Evolutionary conservation across 2,329 filamentous ascomycete genomes (phyloP), one percentile per base, ranked within the genome.

Genomic region (Curvularia eragrostidis): DNA sequence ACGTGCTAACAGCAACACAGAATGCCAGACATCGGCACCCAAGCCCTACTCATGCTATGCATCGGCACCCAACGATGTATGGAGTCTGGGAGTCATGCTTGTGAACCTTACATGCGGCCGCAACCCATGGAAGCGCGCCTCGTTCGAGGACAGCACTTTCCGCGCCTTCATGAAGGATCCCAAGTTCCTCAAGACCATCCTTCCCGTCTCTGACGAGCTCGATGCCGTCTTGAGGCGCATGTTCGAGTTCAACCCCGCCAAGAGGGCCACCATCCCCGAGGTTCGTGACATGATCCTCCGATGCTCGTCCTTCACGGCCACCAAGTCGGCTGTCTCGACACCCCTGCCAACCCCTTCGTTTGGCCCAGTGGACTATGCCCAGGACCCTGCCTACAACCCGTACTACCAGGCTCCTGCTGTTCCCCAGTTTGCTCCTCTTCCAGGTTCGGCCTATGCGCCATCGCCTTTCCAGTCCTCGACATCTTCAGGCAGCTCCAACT

Each of bases 111-210:
- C 93, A 50, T 99, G 95, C 80, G 95, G 95, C 74, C 92, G 95
- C 77, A 99, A 99, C 80, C 95, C 95, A 58, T 99, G 95, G 95
- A 98, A 98, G 82, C 90, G 95, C 76, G 95, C 95, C 61, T 97
- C 93, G 12, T 83, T 87, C 68, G 92, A 97, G 77, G 95, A 99
- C 78, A 92, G 92, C 64, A 98, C 95, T 44, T 99, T 98, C 85
- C 87, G 90, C 72, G 93, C 93, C 53, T 98, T 91, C 80, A 85
- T 91, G 68, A 89, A 89, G 81, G 92, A 93, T 74, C 87, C 87
- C 61, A 89, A 90, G 73, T 99, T 98, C 77, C 82, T 99, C 65
- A 90, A 93, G 82, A 91, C 92, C 62, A 99, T 99, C 70, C 85
- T 99, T 56, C 94, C 95, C 21, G 80, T 99, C 72, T 93, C 95